Conservation (phyloP, 2,329 filamentous ascomycete species). For the Phaeophleospora eucalypticola region DNA sequence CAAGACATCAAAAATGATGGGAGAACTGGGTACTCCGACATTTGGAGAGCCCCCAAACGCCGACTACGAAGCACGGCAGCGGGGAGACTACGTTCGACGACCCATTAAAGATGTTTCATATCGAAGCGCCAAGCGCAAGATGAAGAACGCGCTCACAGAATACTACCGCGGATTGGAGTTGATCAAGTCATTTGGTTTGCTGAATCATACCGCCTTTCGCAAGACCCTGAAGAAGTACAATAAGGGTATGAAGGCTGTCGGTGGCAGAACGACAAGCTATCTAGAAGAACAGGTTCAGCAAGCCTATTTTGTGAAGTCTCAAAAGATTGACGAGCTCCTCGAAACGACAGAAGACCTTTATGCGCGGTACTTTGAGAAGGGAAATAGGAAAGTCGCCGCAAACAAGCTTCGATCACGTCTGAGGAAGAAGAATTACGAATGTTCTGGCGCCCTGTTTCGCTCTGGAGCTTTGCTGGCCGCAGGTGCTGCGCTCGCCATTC, state of each 20-base stretch:
- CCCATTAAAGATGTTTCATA: background rate
- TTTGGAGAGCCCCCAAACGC: background rate
- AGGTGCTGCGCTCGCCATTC: conserved; percentile 41
- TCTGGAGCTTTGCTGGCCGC: conserved; percentile 48
- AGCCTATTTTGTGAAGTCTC: conserved; percentile 86
- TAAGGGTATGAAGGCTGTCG: conserved; percentile 72
- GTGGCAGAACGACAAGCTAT: conserved; percentile 59
- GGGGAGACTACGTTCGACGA: background rate
- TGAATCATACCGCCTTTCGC: conserved; percentile 89
- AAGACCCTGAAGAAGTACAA: conserved; percentile 99
- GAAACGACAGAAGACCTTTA: conserved; percentile 84
- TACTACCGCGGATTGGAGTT: conserved; percentile 90
- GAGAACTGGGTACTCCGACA: conserved; percentile 37
- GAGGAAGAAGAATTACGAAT: conserved; percentile 45
- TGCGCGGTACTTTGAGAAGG: conserved; percentile 87
- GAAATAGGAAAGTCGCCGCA: conserved; percentile 86
- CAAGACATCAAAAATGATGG: conserved; percentile 51
- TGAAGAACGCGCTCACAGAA: conserved; percentile 87
- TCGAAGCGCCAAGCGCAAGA: conserved; percentile 69
- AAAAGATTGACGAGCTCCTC: conserved; percentile 76
- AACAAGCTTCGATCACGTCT: conserved; percentile 69
- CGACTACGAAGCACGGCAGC: background rate
- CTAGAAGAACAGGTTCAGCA: conserved; percentile 89
- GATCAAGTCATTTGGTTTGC: conserved; percentile 81
- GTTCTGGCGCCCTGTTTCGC: background rate